These are phyloP conservation scores for Termitomyces sp. DNA, from an alignment of 768 basidiomycete species.

Conservation along the genomic window DNA sequence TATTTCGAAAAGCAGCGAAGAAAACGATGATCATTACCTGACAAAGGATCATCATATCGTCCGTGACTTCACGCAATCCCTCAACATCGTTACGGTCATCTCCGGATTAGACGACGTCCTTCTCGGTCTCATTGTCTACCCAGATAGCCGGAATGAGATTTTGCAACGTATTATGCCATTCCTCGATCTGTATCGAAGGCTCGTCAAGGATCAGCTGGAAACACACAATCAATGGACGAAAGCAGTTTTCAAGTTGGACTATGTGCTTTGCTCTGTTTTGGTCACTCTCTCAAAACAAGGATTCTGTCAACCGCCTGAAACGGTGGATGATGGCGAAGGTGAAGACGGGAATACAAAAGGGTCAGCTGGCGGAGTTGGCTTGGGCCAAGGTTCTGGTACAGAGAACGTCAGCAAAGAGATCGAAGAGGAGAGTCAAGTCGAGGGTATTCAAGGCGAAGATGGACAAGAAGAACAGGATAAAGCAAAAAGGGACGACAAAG, in stretches of 20 bases:
- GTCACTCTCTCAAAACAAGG: slow-evolving; percentile 76
- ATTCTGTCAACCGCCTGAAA: slow-evolving; percentile 87
- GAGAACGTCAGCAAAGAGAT: slow-evolving; percentile 94
- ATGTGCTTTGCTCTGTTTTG: slow-evolving; percentile 69
- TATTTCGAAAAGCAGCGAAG: slow-evolving; percentile 14
- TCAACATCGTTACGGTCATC: slow-evolving; percentile 40
- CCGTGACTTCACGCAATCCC: slow-evolving; percentile 38
- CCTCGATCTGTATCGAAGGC: slow-evolving; percentile 53
- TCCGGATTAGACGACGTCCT: slow-evolving; percentile 35
- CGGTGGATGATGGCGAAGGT: slow-evolving; percentile 45
- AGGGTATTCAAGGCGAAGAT: slow-evolving; percentile 77
- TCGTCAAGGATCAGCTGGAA: slow-evolving; percentile 54
- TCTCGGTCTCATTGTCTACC: slow-evolving; percentile 27
- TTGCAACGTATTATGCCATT: slow-evolving; percentile 65
- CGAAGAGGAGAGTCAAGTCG: slow-evolving; percentile 94
- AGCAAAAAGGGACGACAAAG: slow-evolving; percentile 38
- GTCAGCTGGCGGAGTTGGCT: slow-evolving; percentile 70
- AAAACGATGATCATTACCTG: slow-evolving; percentile 46
- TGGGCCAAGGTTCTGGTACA: slow-evolving; percentile 82
- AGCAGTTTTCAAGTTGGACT: slow-evolving; percentile 78
- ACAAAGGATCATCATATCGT: slow-evolving; percentile 38
- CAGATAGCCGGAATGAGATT: slow-evolving; percentile 24
- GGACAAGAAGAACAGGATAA: slow-evolving; percentile 40
- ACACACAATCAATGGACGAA: slow-evolving; percentile 61
- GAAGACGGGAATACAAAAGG: slow-evolving; percentile 43